Evolutionary conservation across 169 alveolate genomes (phyloP).

Genomic region (Plasmodium knowlesi): DNA sequence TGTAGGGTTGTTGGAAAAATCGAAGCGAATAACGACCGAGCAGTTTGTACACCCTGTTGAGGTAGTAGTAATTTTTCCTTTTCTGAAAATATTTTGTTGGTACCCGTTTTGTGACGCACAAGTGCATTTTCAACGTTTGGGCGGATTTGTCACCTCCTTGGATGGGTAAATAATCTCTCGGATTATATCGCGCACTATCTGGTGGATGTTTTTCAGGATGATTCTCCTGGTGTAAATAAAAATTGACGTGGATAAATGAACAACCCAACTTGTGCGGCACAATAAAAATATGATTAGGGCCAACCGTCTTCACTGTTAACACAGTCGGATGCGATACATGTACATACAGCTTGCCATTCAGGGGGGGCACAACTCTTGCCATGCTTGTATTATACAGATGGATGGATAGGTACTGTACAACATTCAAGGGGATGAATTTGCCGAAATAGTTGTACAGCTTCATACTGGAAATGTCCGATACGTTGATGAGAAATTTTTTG

Average conservation of each 20-base stretch:
- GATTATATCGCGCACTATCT: background rate
- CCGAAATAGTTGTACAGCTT: constrained; percentile 23
- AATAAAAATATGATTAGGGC: constrained; percentile 20
- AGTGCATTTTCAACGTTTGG: background rate
- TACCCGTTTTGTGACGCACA: constrained; percentile 24
- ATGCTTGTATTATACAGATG: constrained; percentile 22
- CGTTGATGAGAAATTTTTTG: constrained; percentile 10
- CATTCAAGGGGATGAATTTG: constrained; percentile 51
- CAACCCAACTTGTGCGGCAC: constrained; percentile 66
- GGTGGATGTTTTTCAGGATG: background rate
- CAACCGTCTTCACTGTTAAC: constrained; percentile 23
- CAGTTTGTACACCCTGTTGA: constrained; percentile 23
- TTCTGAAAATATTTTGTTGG: constrained; percentile 36
- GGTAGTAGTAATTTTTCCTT: constrained; percentile 24
- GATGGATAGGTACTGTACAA: constrained; percentile 27
- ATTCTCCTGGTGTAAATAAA: background rate
- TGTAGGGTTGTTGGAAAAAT: constrained; percentile 37
- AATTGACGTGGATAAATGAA: constrained; percentile 14
- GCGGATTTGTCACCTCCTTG: background rate
- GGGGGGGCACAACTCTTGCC: constrained; percentile 29
- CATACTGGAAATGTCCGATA: constrained; percentile 21
- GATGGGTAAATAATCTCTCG: background rate
- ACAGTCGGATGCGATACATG: constrained; percentile 24
- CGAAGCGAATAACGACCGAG: background rate
- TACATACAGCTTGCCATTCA: constrained; percentile 21